phyloP scores from a whole-genome alignment of 2,329 filamentous ascomycete species.

The Penicillium hordei region DNA sequence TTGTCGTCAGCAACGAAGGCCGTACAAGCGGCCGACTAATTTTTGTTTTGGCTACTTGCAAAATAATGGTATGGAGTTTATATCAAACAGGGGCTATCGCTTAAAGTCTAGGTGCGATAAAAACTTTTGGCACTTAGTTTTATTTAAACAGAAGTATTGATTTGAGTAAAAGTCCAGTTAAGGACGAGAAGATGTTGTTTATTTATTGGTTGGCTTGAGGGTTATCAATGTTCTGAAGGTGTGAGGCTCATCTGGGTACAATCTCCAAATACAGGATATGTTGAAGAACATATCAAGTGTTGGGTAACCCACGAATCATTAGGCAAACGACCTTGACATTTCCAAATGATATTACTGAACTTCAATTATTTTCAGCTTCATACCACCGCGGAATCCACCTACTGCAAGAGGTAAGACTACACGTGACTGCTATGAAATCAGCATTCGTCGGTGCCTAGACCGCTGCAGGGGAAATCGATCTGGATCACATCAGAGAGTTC shows the following conservation, averaged over 20 bases:
- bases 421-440: not conserved
- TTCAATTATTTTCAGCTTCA: not conserved
- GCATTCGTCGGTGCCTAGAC: not conserved
- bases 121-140: not conserved
- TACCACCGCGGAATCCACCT: not conserved
- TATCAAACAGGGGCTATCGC: not conserved
- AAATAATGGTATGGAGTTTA: not conserved
- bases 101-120: not conserved
- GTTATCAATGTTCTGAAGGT: not conserved
- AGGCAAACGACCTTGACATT: not conserved
- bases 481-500: not conserved
- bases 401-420: not conserved
- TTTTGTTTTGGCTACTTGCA: not conserved
- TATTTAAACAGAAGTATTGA: no score
- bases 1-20: not conserved
- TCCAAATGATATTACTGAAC: not conserved
- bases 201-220: not conserved
- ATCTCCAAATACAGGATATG: not conserved
- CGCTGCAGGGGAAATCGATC: constrained; percentile 3
- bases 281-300: no score
- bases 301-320: not conserved
- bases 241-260: not conserved
- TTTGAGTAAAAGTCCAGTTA: not conserved
- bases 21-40: no score
- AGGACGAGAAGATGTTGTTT: not conserved